These are phyloP conservation scores for Daldinia vernicosa DNA, from an alignment of 495 filamentous ascomycete genomes.

Conservation along the genomic window DNA sequence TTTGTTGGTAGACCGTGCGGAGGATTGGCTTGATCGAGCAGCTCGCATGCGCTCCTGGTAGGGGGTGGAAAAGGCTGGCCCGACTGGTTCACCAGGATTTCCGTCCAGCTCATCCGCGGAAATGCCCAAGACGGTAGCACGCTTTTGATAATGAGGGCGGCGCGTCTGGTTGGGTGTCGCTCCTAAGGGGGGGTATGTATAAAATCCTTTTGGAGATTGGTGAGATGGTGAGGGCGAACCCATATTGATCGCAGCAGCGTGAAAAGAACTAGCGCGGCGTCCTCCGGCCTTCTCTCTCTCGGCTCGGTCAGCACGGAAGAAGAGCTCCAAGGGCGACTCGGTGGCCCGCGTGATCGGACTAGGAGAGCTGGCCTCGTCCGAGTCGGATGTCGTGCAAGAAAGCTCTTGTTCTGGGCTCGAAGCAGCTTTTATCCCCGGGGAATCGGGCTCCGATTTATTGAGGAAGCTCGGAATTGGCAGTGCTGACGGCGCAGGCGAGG, in stretches of 20 bases:
- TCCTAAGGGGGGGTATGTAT: conserved; percentile 48
- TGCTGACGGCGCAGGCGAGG: conserved; percentile 91
- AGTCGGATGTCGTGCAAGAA: conserved; percentile 53
- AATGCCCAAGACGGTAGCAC: conserved; percentile 60
- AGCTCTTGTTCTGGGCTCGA: conserved; percentile 46
- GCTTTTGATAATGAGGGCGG: conserved; percentile 44
- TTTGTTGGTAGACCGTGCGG: conserved; percentile 28
- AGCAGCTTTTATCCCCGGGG: conserved; percentile 52
- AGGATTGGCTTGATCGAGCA: conserved; percentile 49
- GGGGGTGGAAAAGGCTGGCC: conserved; percentile 72
- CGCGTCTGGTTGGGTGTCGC: conserved; percentile 37
- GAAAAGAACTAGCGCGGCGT: conserved; percentile 58
- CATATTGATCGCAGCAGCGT: conserved; percentile 38
- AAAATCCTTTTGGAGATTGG: conserved; percentile 49
- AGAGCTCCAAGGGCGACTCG: conserved; percentile 83
- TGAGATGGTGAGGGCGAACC: conserved; percentile 48
- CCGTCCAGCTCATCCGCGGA: conserved; percentile 75
- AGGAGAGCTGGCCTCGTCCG: conserved; percentile 55
- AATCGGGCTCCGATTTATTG: conserved; percentile 78
- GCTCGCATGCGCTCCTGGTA: conserved; percentile 72
- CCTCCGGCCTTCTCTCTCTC: conserved; percentile 75
- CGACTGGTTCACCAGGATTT: conserved; percentile 59
- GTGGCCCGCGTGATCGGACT: conserved; percentile 51
- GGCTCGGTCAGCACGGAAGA: conserved; percentile 86
- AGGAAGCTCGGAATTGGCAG: conserved; percentile 93